Conservation (phyloP, 495 filamentous ascomycete species). For the Penicillium robsamsonii region DNA sequence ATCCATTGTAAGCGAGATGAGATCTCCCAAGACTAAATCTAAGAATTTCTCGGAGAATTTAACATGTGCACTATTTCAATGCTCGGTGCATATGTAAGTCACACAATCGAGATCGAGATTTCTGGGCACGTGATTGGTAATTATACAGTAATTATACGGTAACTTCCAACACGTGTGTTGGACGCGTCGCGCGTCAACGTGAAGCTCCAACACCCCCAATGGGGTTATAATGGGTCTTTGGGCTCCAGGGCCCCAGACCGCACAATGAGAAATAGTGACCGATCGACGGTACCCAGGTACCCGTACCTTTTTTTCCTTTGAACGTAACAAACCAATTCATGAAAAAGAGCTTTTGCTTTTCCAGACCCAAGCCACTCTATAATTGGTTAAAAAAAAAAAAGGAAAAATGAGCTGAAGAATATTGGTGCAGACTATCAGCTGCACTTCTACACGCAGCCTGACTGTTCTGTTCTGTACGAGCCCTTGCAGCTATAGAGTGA, state of each 20-base stretch:
- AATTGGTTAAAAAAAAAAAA: not conserved
- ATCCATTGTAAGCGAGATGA: slow-evolving; percentile 9
- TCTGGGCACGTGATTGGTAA: not conserved
- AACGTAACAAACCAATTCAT: slow-evolving; percentile 1
- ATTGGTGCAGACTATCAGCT: not conserved
- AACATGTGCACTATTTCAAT: not conserved
- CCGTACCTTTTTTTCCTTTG: not conserved
- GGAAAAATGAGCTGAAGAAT: not conserved
- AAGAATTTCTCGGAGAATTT: not conserved
- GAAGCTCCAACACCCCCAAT: slow-evolving; percentile 8
- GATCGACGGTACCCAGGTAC: slow-evolving; percentile 5
- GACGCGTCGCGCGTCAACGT: slow-evolving; percentile 12
- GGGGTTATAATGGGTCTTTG: slow-evolving; percentile 12
- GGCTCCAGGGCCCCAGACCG: slow-evolving; percentile 9
- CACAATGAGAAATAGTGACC: slow-evolving; percentile 8
- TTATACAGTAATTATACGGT: not conserved
- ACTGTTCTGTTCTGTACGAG: not conserved
- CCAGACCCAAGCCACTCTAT: not conserved
- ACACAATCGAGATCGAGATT: too few species aligned
- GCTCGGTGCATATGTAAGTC: not conserved
- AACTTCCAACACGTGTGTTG: not conserved
- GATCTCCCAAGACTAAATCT: not conserved
- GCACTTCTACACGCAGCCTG: slow-evolving; percentile 6
- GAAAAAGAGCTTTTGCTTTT: not conserved
- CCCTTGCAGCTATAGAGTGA: slow-evolving; percentile 11